Percentiles rank a stretch among this genome's conserved stretches.
Conservation (phyloP, 305 asterid genomes). For the Rubia peregrina region DNA sequence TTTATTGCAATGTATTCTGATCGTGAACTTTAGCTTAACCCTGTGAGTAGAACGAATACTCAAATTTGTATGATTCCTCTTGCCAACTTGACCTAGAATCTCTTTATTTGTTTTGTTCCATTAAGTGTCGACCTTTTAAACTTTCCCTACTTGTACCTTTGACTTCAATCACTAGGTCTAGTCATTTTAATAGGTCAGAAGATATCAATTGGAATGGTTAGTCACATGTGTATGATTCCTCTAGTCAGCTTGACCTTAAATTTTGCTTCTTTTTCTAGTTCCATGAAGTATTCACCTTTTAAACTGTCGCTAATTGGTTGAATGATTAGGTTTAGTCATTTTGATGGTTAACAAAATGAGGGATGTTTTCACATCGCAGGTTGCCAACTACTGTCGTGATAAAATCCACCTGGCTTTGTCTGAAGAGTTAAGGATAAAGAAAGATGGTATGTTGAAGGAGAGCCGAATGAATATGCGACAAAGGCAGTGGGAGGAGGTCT, state of each 20-base stretch:
- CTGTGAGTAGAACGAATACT: neutral
- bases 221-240: neutral
- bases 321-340: neutral
- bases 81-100: neutral
- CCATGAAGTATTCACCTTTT: neutral
- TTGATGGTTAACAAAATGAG: neutral
- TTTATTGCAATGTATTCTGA: neutral
- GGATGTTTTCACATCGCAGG: conserved; percentile 31
- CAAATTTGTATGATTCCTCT: neutral
- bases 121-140: neutral
- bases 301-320: neutral
- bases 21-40: neutral
- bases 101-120: neutral
- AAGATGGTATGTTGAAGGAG: conserved; percentile 32
- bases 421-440: conserved; percentile 45
- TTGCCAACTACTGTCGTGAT: conserved; percentile 71
- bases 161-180: neutral
- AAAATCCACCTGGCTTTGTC: conserved; percentile 59
- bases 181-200: neutral
- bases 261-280: neutral
- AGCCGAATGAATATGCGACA: conserved; percentile 40
- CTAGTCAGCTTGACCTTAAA: neutral
- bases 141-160: neutral
- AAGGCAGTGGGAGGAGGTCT: conserved; percentile 58
- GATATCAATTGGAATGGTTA: neutral